Conservation (phyloP, 306 rosid genomes). For the Lablab purpureus region DNA sequence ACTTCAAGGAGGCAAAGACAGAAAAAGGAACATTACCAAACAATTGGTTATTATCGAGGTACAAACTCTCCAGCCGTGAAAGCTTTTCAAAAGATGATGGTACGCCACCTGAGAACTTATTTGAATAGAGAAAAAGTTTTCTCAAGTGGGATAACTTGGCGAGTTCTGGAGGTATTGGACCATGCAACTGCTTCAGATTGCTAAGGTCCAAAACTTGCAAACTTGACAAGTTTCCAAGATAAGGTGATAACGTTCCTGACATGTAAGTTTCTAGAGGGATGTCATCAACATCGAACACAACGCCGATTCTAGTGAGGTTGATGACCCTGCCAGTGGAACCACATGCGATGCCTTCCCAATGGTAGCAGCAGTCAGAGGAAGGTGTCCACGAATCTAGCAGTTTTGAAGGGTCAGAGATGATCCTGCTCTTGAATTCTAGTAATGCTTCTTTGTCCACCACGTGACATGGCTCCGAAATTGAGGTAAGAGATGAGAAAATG, state of each 20-base stretch:
- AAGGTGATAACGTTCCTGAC: constrained; percentile 70
- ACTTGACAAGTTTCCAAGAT: constrained; percentile 64
- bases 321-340: constrained; percentile 61
- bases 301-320: constrained; percentile 54
- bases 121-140: constrained; percentile 58
- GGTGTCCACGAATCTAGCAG: constrained; percentile 60
- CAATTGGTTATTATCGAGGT: constrained; percentile 53
- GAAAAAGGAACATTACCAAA: constrained; percentile 53
- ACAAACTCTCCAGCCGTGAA: constrained; percentile 50
- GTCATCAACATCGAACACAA: constrained; percentile 40
- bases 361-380: constrained; percentile 65
- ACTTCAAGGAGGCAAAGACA: constrained; percentile 52
- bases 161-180: constrained; percentile 62
- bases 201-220: constrained; percentile 62
- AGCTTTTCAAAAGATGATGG: constrained; percentile 50
- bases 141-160: constrained; percentile 53
- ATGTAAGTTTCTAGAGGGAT: constrained; percentile 59
- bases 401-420: constrained; percentile 63
- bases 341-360: constrained; percentile 69
- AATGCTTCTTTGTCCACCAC: constrained; percentile 61
- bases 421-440: constrained; percentile 60
- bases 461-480: constrained; percentile 54
- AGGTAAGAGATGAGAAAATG: constrained; percentile 29
- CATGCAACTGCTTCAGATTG: constrained; percentile 57
- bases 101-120: constrained; percentile 55